Percentiles rank a stretch among this genome's conserved stretches.
Conservation (phyloP, 73 alveolate genomes). For the Stentor coeruleus region DNA sequence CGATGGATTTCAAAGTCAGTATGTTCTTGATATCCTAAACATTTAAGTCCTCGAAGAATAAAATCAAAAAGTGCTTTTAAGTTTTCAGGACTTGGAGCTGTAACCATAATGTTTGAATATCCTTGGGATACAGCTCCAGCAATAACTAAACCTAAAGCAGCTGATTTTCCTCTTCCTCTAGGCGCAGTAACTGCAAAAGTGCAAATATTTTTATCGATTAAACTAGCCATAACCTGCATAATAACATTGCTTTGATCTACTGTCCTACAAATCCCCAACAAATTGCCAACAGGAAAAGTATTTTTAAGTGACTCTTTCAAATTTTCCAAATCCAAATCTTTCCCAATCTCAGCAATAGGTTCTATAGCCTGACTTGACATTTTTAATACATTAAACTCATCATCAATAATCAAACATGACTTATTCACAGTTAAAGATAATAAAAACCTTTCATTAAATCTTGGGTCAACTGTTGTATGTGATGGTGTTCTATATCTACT, state of each 20-base stretch:
- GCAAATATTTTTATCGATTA: slow-evolving; percentile 88
- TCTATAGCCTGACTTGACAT: slow-evolving; percentile 82
- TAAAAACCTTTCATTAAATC: slow-evolving; percentile 98
- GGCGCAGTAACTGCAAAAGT: slow-evolving; percentile 98
- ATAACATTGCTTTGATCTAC: slow-evolving; percentile 90
- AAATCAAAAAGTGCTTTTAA: slow-evolving; percentile 96
- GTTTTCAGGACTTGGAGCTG: slow-evolving; percentile 77
- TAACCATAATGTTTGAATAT: slow-evolving; percentile 95
- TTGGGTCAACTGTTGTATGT: slow-evolving; percentile 92
- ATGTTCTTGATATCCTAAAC: slow-evolving; percentile 89
- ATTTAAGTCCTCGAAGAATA: slow-evolving; percentile 91
- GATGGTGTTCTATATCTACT: slow-evolving; percentile 88
- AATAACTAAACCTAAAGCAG: slow-evolving; percentile 97
- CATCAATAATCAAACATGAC: slow-evolving; percentile 94
- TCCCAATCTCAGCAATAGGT: slow-evolving; percentile 19
- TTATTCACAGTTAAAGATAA: slow-evolving; percentile 78
- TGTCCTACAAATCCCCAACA: slow-evolving; percentile 86
- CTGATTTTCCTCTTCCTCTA: slow-evolving; percentile 96
- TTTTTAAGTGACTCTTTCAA: slow-evolving; percentile 61
- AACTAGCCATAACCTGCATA: slow-evolving; percentile 9
- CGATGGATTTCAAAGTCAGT: slow-evolving; percentile 91
- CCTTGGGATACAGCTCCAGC: slow-evolving; percentile 98
- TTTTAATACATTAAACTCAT: slow-evolving; percentile 98
- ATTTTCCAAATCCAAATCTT: slow-evolving; percentile 56
- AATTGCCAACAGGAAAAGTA: slow-evolving; percentile 83